Conservation (phyloP, 306 rosid genomes). For the Trifolium fragiferum region DNA sequence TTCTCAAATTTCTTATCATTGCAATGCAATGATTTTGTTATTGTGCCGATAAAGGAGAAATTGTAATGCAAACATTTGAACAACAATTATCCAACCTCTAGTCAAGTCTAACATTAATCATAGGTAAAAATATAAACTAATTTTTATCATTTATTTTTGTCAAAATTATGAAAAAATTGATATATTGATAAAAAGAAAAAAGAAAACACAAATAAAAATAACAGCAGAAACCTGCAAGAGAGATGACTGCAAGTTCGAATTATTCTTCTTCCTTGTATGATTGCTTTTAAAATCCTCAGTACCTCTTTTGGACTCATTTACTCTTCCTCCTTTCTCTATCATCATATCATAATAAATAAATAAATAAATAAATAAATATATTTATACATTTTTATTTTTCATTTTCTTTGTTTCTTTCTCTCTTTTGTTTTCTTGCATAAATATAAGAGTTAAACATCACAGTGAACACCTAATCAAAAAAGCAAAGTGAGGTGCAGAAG, state of each 20-base stretch:
- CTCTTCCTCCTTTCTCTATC: slow-evolving; percentile 20
- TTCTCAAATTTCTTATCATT: too few relatives aligned
- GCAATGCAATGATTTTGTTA: too few relatives aligned
- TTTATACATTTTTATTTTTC: not conserved
- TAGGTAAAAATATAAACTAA: too few relatives aligned
- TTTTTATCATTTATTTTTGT: too few relatives aligned
- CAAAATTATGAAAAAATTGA: not conserved
- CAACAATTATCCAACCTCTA: too few relatives aligned
- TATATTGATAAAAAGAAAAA: not conserved
- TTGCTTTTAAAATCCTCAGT: slow-evolving; percentile 70
- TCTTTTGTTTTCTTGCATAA: slow-evolving; percentile 33
- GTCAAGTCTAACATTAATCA: too few relatives aligned
- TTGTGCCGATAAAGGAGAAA: too few relatives aligned
- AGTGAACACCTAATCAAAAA: slow-evolving; percentile 34
- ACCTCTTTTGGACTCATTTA: slow-evolving; percentile 65
- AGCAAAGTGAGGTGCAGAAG: slow-evolving; percentile 38
- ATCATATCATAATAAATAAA: too few relatives aligned
- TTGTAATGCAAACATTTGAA: too few relatives aligned
- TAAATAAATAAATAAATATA: not conserved
- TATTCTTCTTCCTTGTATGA: slow-evolving; percentile 85
- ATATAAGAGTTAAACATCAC: slow-evolving; percentile 15
- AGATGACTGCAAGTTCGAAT: slow-evolving; percentile 84
- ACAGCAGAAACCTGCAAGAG: slow-evolving; percentile 67
- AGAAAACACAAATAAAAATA: slow-evolving; percentile 39
- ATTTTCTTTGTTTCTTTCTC: not conserved